Base-by-base conservation (phyloP, 192 early-diverging fungal species). In the Phlyctochytrium planicorne region DNA sequence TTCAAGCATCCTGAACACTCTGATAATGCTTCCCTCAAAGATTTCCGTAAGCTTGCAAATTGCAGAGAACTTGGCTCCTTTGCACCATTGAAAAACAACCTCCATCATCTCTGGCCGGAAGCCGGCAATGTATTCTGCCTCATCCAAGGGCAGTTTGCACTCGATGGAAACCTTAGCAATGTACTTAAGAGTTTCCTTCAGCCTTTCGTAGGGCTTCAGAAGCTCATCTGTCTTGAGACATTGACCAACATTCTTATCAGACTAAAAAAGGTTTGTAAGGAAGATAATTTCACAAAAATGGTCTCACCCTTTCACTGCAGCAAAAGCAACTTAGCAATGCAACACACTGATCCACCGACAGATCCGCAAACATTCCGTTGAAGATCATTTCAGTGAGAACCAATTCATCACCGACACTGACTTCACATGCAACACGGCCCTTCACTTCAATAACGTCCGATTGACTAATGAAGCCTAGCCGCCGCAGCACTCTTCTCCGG, bases 351-450 rank as follows among this genome's bases (percentile, higher is more conserved):
- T 97, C 95, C 1, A 88, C 85, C 0, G 89, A 87, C 70, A 98
- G 78, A 59, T 97, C 94, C 65, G 95, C 96, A 77, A 98, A 97
- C 2, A 93, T 91, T 59, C 94, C 93, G 70, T 94, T 90, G 80
- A 98, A 92, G 32, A 98, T 91, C 88, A 98, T 89, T 83, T 98
- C 97, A 0, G 95, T 96, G 67, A 98, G 82, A 63, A 97, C 68
- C 52, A 98, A 78, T 78, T 96, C 94, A 78, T 97, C 95, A 12
- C 94, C 97, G 10, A 91, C 84, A 16, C 90, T 91, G 55, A 98
- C 93, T 79, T 98, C 95, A 69, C 97, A 98, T 2, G 97, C 97
- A 2, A 98, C 97, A 24, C 95, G 89, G 40, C 97, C 97, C 78
- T 98, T 98, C 82, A 97, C 89, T 63, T 95, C 92, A 68, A 98